A percentile compares a stretch with the other conserved stretches of the same genome.
phyloP scores from a whole-genome alignment of 164 flowering plant genomes.

The Tetracentron sinense region DNA sequence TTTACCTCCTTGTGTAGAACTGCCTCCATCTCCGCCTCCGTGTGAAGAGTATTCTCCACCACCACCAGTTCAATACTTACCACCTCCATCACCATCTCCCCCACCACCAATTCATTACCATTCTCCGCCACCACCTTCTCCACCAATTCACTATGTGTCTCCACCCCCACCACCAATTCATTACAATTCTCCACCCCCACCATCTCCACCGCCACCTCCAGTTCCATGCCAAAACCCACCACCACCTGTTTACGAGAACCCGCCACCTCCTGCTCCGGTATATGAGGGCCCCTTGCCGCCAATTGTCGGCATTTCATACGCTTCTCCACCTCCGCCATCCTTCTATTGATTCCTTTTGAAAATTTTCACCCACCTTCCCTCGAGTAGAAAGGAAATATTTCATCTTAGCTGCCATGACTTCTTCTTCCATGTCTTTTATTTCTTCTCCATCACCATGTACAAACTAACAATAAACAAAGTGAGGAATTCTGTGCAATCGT shows the following conservation, averaged over 20 bases:
- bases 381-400: slow-evolving; percentile 8
- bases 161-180: slow-evolving; percentile 15
- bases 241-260: slow-evolving; percentile 13
- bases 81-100: slow-evolving; percentile 19
- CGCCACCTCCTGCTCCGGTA: slow-evolving; percentile 45
- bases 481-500: not conserved
- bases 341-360: slow-evolving; percentile 78
- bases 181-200: slow-evolving; percentile 14
- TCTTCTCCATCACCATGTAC: slow-evolving; percentile 8
- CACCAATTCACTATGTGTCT: no score
- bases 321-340: slow-evolving; percentile 74
- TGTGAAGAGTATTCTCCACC: slow-evolving; percentile 32
- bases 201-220: slow-evolving; percentile 12
- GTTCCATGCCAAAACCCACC: slow-evolving; percentile 1
- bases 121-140: slow-evolving; percentile 7
- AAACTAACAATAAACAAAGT: not conserved
- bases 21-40: slow-evolving; percentile 38
- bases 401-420: slow-evolving; percentile 11
- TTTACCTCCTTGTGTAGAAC: slow-evolving; percentile 26
- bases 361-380: slow-evolving; percentile 35
- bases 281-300: slow-evolving; percentile 78
- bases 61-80: slow-evolving; percentile 13
- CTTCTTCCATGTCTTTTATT: slow-evolving; percentile 13
- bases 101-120: slow-evolving; percentile 13
- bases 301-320: slow-evolving; percentile 51